phyloP scores from a whole-genome alignment of 2,329 filamentous ascomycete genomes.

The Diplocarpon rosae region DNA sequence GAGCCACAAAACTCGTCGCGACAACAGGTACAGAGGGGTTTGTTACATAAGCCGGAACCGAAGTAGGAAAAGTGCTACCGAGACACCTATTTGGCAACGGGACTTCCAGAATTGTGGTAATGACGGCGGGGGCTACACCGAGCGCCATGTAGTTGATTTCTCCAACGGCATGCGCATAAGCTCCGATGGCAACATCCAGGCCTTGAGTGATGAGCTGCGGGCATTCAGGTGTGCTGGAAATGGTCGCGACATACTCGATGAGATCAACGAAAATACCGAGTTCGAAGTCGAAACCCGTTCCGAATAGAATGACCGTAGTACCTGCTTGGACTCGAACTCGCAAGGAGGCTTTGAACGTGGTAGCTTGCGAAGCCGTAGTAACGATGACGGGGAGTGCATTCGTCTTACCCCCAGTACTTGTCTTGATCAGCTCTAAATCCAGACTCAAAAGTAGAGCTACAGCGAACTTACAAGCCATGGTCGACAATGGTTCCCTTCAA shows the following conservation, averaged over 20 bases:
- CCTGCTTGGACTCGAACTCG: slow-evolving; percentile 17
- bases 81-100: slow-evolving; percentile 12
- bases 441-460: neutral
- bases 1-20: no score
- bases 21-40: no score
- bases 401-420: slow-evolving; percentile 10
- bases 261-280: slow-evolving; percentile 17
- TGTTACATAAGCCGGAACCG: no score
- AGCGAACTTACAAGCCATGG: slow-evolving; percentile 13
- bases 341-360: slow-evolving; percentile 15
- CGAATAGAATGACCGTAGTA: slow-evolving; percentile 15
- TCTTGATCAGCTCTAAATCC: slow-evolving; percentile 2
- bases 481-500: slow-evolving; percentile 15
- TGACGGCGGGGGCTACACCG: slow-evolving; percentile 9
- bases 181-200: slow-evolving; percentile 16
- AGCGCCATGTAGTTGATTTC: slow-evolving; percentile 15
- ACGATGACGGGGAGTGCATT: slow-evolving; percentile 15
- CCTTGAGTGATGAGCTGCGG: slow-evolving; percentile 10
- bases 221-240: slow-evolving; percentile 9
- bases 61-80: neutral
- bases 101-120: slow-evolving; percentile 10
- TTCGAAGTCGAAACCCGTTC: slow-evolving; percentile 16
- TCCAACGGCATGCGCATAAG: slow-evolving; percentile 14
- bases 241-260: slow-evolving; percentile 15
- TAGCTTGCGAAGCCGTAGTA: slow-evolving; percentile 12